Evolutionary conservation across 2,329 filamentous ascomycete species (phyloP), one percentile per base, ranked within the genome.

Genomic region (Chaetothyriales sp.): DNA sequence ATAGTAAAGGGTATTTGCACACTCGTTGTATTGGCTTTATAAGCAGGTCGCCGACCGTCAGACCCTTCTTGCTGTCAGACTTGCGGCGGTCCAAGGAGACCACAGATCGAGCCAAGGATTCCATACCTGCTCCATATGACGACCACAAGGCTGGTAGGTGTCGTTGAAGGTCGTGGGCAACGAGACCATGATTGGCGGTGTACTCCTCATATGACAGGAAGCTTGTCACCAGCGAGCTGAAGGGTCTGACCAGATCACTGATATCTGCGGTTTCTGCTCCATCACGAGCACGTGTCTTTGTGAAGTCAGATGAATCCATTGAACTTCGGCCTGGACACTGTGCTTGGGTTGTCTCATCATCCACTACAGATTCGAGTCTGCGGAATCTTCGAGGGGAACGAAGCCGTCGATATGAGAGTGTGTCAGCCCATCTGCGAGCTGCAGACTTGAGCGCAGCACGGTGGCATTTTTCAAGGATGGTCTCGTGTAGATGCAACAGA

Each of bases 21-120:
- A 95, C 78, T 50, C 90, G 78, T 67, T 98, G 90, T 18, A 95
- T 89, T 0, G 90, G 92, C 86, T 96, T 96, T 58, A 95, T 88
- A 50, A 96, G 74, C 4, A 96, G 73, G 66, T 96, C 92, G 47
- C 81, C 79, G 56, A 95, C 78, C 1, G 84, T 88, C 57, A 94
- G 70, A 2, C 86, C 84, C 62, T 87, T 93, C 60, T 78, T 86
- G 26, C 76, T 73, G 50, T 79, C 75, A 15, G 78, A 74, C 28
- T 75, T 72, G 49, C 78, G 75, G 52, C 74, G 78, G 52, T 83
- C 81, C n/a, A 78, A 73, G 0, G 88, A 83, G 15, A 79, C 77
- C 20, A 94, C 67, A 1, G 85, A 83, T 49, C 82, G 82, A 5
- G 86, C 86, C 39, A 96, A 68, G 10, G 83, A 79, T 65, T 96